Evolutionary conservation across 2,329 filamentous ascomycete species (phyloP), one percentile per base, ranked within the genome.

Genomic region (Ampelomyces quisqualis): DNA sequence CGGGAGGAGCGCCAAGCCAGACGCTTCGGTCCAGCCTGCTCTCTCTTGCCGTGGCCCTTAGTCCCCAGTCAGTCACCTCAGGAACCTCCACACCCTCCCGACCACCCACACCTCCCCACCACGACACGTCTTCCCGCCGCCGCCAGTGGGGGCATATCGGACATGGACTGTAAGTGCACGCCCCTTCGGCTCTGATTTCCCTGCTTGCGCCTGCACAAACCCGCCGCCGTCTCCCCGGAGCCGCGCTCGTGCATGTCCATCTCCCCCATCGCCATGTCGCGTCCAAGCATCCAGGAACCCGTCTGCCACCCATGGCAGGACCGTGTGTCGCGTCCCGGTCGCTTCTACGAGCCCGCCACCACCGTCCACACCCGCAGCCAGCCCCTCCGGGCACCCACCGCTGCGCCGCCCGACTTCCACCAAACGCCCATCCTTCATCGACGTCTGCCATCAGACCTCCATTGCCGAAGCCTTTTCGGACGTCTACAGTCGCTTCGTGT

Each of bases 81-180:
- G 43, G 44, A 46, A 54, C 49, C 46, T 56, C 51, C 47, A 53
- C 56, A 53, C 44, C 47, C 45, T 55, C 57, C 55, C 60, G 41
- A 50, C 54, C 48, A 52, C 54, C 46, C 46, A 48, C 64, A 58
- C 57, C 58, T 58, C 59, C 46, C 53, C 60, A 61, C 54, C 56
- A 52, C 55, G 49, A 53, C 40, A 50, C 45, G 43, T 53, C 45
- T 42, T 49, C 47, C 57, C 57, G 65, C 44, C 39, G 28, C 49
- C 49, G 34, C 41, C 45, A 46, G 43, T 43, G 65, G 72, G 74
- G 73, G 71, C 72, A 70, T 72, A 70, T 71, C 68, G 70, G 71
- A 65, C 70, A 81, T 81, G 78, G 77, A 79, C 72, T 76, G 79
- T 81, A 70, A 78, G 77, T 80, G 58, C 55, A 50, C 55, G 60